Percentiles rank a stretch among this genome's conserved stretches.
Evolutionary conservation across 2,329 filamentous ascomycete genomes (phyloP).

Genomic region (Elsinoe perseae): DNA sequence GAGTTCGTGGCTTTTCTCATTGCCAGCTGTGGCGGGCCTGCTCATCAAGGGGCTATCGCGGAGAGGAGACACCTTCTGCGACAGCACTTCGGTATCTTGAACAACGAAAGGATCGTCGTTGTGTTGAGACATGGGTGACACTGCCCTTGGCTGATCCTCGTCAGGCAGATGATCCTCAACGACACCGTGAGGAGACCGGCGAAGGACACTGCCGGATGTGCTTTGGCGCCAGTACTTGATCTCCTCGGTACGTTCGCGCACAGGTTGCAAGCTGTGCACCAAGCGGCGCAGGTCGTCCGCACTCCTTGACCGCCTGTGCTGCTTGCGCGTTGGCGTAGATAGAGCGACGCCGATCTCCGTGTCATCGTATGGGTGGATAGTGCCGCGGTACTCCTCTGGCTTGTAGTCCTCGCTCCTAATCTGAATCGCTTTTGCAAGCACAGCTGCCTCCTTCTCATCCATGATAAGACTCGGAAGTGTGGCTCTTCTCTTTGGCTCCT

Average conservation of each 20-base stretch:
- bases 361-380: conserved; percentile 2
- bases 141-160: background rate
- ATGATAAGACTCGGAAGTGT: conserved; percentile 28
- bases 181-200: conserved; percentile 20
- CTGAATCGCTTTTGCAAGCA: conserved; percentile 17
- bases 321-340: conserved; percentile 20
- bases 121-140: conserved; percentile 3
- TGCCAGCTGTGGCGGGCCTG: conserved; percentile 15
- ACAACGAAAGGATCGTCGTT: conserved; percentile 11
- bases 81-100: background rate
- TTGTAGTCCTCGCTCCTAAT: conserved; percentile 13
- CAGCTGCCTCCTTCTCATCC: conserved; percentile 24
- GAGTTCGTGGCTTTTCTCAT: conserved; percentile 24
- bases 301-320: conserved; percentile 30
- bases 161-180: background rate
- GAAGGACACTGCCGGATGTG: conserved; percentile 25
- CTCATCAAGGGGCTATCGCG: conserved; percentile 15
- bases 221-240: conserved; percentile 32
- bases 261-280: conserved; percentile 19
- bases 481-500: conserved; percentile 19
- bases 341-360: conserved; percentile 19
- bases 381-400: conserved; percentile 2
- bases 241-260: conserved; percentile 30
- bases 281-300: conserved; percentile 26
- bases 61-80: conserved; percentile 6